A percentile compares a stretch with the other conserved stretches of the same genome.
phyloP scores from a whole-genome alignment of 306 rosid genomes.

The Castanea mollissima region DNA sequence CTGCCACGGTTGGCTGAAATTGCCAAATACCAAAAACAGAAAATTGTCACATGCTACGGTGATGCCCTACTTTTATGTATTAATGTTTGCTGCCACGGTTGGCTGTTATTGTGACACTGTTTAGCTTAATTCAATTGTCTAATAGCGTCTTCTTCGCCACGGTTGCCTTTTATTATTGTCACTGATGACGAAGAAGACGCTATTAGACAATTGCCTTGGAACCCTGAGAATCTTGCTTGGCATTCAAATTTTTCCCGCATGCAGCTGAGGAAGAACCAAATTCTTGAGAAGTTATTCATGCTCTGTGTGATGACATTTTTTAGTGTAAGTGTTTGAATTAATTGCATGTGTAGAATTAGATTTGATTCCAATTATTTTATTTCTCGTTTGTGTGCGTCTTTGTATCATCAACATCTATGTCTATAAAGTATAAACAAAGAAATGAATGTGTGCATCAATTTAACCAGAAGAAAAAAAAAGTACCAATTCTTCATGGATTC shows the following conservation, averaged over 20 bases:
- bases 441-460: neutral
- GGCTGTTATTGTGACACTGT: neutral
- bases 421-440: neutral
- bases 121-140: too few species aligned
- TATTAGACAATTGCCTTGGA: constrained; percentile 87
- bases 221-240: constrained; percentile 93
- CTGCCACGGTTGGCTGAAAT: neutral
- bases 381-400: neutral
- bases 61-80: too few species aligned
- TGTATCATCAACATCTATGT: too few species aligned
- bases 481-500: neutral
- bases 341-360: neutral
- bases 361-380: neutral
- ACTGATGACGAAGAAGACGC: constrained; percentile 69
- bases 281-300: constrained; percentile 72
- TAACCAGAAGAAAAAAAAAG: neutral
- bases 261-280: constrained; percentile 94
- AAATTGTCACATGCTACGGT: too few species aligned
- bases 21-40: too few species aligned
- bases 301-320: constrained; percentile 1
- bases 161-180: constrained; percentile 36
- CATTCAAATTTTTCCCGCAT: constrained; percentile 92
- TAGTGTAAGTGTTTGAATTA: neutral
- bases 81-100: too few species aligned
- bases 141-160: too few species aligned